Evolutionary conservation across 768 basidiomycete species (phyloP), one percentile per base, ranked within the genome.

Genomic region (Collybiopsis luxurians): DNA sequence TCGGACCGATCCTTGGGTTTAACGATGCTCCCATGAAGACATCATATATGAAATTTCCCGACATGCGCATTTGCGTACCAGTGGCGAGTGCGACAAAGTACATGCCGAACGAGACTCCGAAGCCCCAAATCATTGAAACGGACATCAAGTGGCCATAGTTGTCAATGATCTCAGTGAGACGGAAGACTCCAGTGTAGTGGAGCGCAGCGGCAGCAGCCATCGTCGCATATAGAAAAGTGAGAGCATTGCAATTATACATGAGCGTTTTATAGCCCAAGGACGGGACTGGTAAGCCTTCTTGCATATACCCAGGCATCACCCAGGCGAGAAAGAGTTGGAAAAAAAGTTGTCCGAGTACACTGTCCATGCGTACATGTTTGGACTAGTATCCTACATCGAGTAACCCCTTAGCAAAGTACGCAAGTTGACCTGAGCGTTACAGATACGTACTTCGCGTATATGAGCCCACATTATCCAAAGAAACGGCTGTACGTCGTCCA

Each of bases 91-190:
- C 87, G 55, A 85, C 73, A 59, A 93, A 80, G 70, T 98, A 96
- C 63, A 89, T 87, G 61, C 86, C 81, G 60, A 89, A 84, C 19
- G 91, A 88, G 52, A 93, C 84, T 30, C 75, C 79, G 60, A 95
- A 95, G 47, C 94, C 94, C 61, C 86, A 90, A 60, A 97, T 91
- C 81, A 97, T 95, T 11, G 90, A 88, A 28, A 97, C 95, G 5
- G 92, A 84, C 94, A 99, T 97, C 4, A 98, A 78, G 61, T 92
- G 86, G 1, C 96, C 97, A 63, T 95, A 98, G 72, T 97, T 89
- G 72, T 96, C 94, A 67, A 99, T 94, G 67, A 98, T 91, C 71
- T 89, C 88, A 12, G 92, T 93, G 57, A 99, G 85, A 56, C 90
- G 88, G 84, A 96, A 97, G 64, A 90, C 82, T 64, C 84, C 75